These are phyloP conservation scores for Chrysoporthe cubensis DNA, from an alignment of 2,329 filamentous ascomycete genomes.

Conservation along the genomic window DNA sequence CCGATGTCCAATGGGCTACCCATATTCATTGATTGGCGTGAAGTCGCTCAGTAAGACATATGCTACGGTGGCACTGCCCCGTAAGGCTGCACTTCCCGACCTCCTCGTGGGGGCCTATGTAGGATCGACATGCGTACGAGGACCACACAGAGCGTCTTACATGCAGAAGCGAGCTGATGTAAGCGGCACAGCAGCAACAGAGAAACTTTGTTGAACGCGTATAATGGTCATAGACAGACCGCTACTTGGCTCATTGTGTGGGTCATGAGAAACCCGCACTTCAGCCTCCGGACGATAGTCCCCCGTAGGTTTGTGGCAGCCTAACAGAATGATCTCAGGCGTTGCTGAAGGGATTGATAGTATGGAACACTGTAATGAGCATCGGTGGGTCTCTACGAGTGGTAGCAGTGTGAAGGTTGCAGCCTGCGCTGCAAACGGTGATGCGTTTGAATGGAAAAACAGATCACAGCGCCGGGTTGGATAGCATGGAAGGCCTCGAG, in stretches of 20 bases:
- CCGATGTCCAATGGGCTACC: not conserved
- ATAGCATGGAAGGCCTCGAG: not conserved
- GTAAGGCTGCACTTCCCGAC: conserved; percentile 16
- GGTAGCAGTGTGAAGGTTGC: not conserved
- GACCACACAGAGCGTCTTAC: conserved; percentile 21
- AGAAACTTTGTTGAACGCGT: not conserved
- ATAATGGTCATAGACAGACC: conserved; percentile 21
- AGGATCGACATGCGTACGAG: conserved; percentile 10
- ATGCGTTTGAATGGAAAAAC: not conserved
- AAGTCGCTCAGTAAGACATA: not conserved
- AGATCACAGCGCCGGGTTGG: not conserved
- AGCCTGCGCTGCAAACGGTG: not conserved
- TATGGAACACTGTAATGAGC: too few species aligned
- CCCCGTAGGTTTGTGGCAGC: not conserved
- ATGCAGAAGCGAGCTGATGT: conserved; percentile 25
- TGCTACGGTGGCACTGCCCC: conserved; percentile 5
- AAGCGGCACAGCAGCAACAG: conserved; percentile 17
- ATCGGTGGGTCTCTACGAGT: too few species aligned
- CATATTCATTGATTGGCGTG: not conserved
- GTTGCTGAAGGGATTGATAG: too few species aligned
- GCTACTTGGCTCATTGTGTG: conserved; percentile 14
- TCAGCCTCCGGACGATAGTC: conserved; percentile 1
- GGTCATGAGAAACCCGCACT: not conserved
- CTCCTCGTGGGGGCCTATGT: not conserved
- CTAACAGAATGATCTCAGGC: too few species aligned